phyloP scores from a whole-genome alignment of 768 basidiomycete species.

The Boletellus sp. region DNA sequence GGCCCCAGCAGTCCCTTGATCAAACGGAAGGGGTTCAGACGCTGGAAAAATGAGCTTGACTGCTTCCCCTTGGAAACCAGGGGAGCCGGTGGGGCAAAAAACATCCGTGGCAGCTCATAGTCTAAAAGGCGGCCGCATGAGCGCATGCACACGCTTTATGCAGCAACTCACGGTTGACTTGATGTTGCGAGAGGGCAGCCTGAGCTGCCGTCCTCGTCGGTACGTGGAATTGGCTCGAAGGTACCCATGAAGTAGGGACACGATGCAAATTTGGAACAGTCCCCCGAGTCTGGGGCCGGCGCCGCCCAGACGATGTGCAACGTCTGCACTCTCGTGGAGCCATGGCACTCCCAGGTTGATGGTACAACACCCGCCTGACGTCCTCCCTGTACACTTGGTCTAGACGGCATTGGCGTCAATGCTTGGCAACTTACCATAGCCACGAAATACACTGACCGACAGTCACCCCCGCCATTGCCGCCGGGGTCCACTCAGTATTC shows the following conservation, averaged over 20 bases:
- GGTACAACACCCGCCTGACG: neutral
- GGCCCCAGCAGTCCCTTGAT: neutral
- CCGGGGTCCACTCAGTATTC: neutral
- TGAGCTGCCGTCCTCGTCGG: neutral
- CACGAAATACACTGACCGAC: conserved; percentile 7
- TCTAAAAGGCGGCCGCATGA: conserved; percentile 5
- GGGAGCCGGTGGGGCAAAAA: conserved; percentile 1
- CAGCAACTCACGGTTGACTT: conserved; percentile 3
- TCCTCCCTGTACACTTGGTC: conserved; percentile 1
- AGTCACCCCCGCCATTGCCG: neutral
- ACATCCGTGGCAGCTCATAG: neutral
- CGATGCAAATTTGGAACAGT: neutral
- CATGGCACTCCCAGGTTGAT: neutral
- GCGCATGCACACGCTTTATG: neutral
- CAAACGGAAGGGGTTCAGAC: conserved; percentile 13
- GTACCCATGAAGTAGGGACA: neutral
- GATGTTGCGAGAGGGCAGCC: neutral
- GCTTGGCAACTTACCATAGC: neutral
- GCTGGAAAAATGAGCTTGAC: conserved; percentile 3
- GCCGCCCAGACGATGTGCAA: neutral
- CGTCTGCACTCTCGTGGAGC: conserved; percentile 2
- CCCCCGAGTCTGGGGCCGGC: neutral
- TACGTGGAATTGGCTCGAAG: neutral
- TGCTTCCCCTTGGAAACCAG: neutral
- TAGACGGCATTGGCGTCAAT: neutral